Evolutionary conservation across 1,284 basidiomycete species (phyloP), one percentile per base, ranked within the genome.

Genomic region (Cutaneotrichosporon cyanovorans): DNA sequence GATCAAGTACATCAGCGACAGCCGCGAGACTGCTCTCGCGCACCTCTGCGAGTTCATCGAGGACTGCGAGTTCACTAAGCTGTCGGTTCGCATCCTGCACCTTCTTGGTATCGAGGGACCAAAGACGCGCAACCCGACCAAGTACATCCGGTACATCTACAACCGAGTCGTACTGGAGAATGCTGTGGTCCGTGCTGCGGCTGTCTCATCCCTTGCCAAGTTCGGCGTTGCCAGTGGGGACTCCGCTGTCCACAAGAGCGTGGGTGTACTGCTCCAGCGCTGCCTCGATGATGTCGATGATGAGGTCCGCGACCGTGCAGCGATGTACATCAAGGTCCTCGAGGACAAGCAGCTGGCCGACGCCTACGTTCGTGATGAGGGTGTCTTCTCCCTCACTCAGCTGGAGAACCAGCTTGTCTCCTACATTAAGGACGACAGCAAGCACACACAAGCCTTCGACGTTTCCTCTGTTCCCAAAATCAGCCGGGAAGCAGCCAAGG

Each of bases 11-110:
- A 96, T 98, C 63, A 75, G 77, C 38, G 93, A 97, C 50, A 88
- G 85, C 75, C 95, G 96, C 73, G 95, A 96, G 68, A 85, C 74
- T 36, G 95, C 95, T 1, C 80, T 99, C 36, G 91, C 91, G 11
- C 90, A 99, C 66, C 80, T 99, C n/a, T 98, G 95, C 77, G 95
- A 99, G 71, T 98, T 99, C 71, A 99, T 99, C 69, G 95, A 98
- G 74, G 95, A 98, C 70, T 99, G 95, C 78, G 95, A 99, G 72
- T 99, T 98, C 69, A 97, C 93, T 35, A 99, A 98, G 74, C 82
- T 99, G 40, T 96, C 90, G 22, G 95, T 99, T 50, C 84, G 95
- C 41, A 90, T 99, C 61, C 78, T 99, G 31, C 87, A 98, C 68
- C 74, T 99, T 32, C 82, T 99, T 38, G 95, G 95, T 40, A 79